phyloP scores from a whole-genome alignment of 441 rosid genomes.

The Bocquillonia castaneifolia region DNA sequence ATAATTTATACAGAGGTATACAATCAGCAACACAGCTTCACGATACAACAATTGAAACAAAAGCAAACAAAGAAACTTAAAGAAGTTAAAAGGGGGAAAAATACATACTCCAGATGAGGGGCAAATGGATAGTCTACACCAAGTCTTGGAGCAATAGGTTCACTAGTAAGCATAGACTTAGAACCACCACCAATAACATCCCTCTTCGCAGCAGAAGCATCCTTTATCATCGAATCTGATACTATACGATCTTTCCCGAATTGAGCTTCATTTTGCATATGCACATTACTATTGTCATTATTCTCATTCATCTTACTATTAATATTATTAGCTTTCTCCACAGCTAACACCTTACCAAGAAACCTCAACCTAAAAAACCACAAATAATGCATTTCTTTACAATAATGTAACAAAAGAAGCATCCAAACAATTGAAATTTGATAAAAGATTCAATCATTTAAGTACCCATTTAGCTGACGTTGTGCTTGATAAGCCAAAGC shows the following conservation, averaged over 20 bases:
- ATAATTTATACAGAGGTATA: no score
- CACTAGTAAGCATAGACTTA: constrained; percentile 36
- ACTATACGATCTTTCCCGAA: constrained; percentile 32
- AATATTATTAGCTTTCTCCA: constrained; percentile 64
- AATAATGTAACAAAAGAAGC: constrained; percentile 1
- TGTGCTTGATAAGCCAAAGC: constrained; percentile 75
- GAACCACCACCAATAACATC: constrained; percentile 26
- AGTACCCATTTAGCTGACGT: constrained; percentile 73
- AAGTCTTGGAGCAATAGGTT: constrained; percentile 80
- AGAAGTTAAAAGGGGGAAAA: constrained; percentile 13
- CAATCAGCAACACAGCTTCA: no score
- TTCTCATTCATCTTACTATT: constrained; percentile 46
- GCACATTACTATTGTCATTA: constrained; percentile 27
- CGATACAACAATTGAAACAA: neutral
- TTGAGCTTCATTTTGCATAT: constrained; percentile 35
- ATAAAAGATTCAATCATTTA: neutral
- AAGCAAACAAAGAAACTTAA: neutral
- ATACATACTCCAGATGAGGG: constrained; percentile 80
- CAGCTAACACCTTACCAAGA: constrained; percentile 83
- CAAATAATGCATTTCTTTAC: constrained; percentile 6
- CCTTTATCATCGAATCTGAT: constrained; percentile 28
- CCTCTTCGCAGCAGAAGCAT: constrained; percentile 27
- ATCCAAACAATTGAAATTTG: neutral
- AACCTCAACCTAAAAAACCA: constrained; percentile 64
- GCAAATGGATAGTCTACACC: constrained; percentile 94